Evolutionary conservation across 768 basidiomycete genomes (phyloP).

Genomic region (Leccinum arenicola): DNA sequence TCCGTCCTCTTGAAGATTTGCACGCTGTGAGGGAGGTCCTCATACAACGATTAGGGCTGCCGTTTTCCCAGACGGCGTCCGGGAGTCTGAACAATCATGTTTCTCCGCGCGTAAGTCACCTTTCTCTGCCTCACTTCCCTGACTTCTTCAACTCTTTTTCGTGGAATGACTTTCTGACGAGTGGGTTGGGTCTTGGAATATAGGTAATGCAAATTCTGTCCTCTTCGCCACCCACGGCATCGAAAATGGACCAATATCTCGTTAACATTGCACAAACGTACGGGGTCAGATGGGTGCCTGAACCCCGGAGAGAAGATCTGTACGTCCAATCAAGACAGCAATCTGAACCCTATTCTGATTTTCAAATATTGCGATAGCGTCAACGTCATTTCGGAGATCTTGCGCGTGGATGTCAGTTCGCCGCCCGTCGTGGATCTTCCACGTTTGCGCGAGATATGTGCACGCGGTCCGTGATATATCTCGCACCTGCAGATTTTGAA

Average conservation of each 20-base stretch:
- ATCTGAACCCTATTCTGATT: neutral
- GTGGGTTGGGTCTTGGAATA: neutral
- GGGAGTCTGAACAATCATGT: constrained; percentile 53
- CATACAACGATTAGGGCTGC: constrained; percentile 51
- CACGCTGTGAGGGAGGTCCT: constrained; percentile 52
- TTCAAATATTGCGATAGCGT: constrained; percentile 37
- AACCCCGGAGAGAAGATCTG: constrained; percentile 61
- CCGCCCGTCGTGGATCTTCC: constrained; percentile 54
- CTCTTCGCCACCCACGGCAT: constrained; percentile 52
- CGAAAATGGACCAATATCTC: constrained; percentile 55
- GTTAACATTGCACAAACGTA: constrained; percentile 50
- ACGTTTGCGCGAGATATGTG: constrained; percentile 54
- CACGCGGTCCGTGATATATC: constrained; percentile 48
- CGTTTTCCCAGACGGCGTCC: constrained; percentile 53
- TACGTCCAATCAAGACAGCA: constrained; percentile 29
- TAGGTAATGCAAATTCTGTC: constrained; percentile 53
- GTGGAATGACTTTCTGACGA: constrained; percentile 2
- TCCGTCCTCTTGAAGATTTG: constrained; percentile 45
- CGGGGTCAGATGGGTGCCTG: constrained; percentile 60
- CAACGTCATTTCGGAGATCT: constrained; percentile 54
- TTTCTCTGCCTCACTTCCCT: neutral
- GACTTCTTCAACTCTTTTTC: neutral
- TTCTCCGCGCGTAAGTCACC: constrained; percentile 43
- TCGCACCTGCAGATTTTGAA: neutral
- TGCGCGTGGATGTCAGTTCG: constrained; percentile 43